Evolutionary conservation across 306 rosid species (phyloP).

Genomic region (Inga leiocalycina): DNA sequence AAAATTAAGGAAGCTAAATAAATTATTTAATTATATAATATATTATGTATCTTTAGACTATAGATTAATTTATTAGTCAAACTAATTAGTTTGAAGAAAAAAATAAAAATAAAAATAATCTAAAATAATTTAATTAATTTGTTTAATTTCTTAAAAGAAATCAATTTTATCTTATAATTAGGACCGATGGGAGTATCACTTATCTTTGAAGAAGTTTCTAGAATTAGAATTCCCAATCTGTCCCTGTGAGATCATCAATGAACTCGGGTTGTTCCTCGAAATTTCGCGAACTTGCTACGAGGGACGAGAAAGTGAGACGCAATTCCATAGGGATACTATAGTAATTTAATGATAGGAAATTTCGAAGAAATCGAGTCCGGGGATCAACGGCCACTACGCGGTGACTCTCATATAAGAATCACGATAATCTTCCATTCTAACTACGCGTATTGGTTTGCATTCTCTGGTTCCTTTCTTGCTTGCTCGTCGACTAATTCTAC

Average conservation of each 20-base stretch:
- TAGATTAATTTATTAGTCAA: no score
- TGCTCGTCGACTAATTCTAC: not conserved
- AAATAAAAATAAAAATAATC: no score
- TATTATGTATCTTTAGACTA: no score
- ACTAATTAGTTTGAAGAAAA: no score
- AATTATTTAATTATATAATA: no score
- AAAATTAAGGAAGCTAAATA: no score
- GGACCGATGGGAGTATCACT: no score
- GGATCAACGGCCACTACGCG: no score
- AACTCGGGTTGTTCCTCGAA: not conserved
- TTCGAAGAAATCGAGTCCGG: not conserved
- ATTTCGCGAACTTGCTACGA: not conserved
- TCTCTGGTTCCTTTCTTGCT: not conserved
- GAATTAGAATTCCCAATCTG: not conserved
- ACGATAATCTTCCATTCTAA: not conserved
- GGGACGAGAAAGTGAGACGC: not conserved
- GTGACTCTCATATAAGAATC: not conserved
- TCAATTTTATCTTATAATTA: no score
- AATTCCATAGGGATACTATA: not conserved
- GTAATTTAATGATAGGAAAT: not conserved
- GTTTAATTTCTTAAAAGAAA: no score
- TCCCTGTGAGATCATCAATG: not conserved
- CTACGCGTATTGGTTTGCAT: not conserved
- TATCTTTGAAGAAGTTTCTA: not conserved
- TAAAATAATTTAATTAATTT: no score